Evolutionary conservation across 1,284 basidiomycete species (phyloP), one percentile per base, ranked within the genome.

Genomic region (Ustilago xerochloae): DNA sequence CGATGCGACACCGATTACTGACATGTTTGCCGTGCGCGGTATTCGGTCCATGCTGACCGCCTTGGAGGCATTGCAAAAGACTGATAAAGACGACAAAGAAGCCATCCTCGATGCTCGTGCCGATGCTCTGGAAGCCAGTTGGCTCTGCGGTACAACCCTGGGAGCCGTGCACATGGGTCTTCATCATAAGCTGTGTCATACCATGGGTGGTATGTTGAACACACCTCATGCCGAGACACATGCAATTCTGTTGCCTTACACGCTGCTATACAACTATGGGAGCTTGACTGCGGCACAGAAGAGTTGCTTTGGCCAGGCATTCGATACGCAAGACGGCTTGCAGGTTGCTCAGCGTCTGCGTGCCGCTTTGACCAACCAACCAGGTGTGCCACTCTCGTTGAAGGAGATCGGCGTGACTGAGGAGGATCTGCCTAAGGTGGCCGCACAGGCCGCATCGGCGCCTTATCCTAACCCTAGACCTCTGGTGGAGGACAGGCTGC

Each of bases 121-220:
- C 56, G 83, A 86, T 43, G 86, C 86, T 4, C 77, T 87, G 2
- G 86, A 85, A 51, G 87, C 86, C 20, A 87, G 87, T 4, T 87
- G 85, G 85, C 81, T 84, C 0, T 87, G 87, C 49, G 86, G 85
- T 9, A 82, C 84, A 0, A 86, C 85, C 53, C 75, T 86, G 20
- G 87, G 86, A 16, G 76, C 84, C 3, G 86, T 86, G 12, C 84
- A 84, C 26, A 86, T 87, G 85, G 84, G 82, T n/a, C 70, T 88
- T 12, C 87, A 88, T 65, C 87, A 87, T 76, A 87, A 87, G 75
- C 81, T 87, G n/a, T 87, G 86, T 71, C 86, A 87, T 69, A 85
- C 85, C n/a, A 84, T 82, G 43, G 86, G 86, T 29, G 87, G 87
- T 9, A 84, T 84, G 15, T 87, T 87, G 69, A 84, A 85, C 63